Conservation (phyloP, 305 asterid genomes). For the Fraxinus floribunda region DNA sequence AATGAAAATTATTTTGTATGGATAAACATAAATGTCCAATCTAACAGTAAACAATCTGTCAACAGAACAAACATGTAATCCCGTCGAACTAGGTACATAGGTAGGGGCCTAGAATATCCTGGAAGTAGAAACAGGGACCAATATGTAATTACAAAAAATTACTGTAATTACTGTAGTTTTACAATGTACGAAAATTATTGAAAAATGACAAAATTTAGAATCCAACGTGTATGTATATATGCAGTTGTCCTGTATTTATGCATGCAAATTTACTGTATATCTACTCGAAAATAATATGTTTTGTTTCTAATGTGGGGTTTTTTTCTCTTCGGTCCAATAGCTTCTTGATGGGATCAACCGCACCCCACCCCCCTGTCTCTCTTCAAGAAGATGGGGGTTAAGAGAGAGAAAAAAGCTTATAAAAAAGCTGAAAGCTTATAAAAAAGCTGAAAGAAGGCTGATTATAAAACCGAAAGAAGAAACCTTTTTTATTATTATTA, state of each 20-base stretch:
- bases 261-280: slow-evolving; percentile 42
- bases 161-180: slow-evolving; percentile 17
- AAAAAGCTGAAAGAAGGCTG: slow-evolving; percentile 58
- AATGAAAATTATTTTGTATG: too few species aligned
- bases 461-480: slow-evolving; percentile 48
- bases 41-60: too few species aligned
- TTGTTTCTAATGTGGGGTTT: slow-evolving; percentile 42
- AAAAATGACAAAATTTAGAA: slow-evolving; percentile 36
- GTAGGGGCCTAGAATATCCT: neutral
- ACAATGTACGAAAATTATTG: neutral
- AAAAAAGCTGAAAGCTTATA: slow-evolving; percentile 29
- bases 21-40: too few species aligned
- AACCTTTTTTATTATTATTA: slow-evolving; percentile 23
- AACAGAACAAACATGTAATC: too few species aligned
- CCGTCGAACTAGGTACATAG: neutral
- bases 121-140: neutral
- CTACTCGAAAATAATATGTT: slow-evolving; percentile 24
- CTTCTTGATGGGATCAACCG: slow-evolving; percentile 22
- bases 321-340: slow-evolving; percentile 15
- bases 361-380: slow-evolving; percentile 6
- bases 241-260: slow-evolving; percentile 28
- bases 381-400: slow-evolving; percentile 38
- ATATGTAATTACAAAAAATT: neutral
- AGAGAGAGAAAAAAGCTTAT: slow-evolving; percentile 34
- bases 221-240: slow-evolving; percentile 30